Conservation (phyloP, 768 basidiomycete species). For the Rhodosporidiobolus odoratus region DNA sequence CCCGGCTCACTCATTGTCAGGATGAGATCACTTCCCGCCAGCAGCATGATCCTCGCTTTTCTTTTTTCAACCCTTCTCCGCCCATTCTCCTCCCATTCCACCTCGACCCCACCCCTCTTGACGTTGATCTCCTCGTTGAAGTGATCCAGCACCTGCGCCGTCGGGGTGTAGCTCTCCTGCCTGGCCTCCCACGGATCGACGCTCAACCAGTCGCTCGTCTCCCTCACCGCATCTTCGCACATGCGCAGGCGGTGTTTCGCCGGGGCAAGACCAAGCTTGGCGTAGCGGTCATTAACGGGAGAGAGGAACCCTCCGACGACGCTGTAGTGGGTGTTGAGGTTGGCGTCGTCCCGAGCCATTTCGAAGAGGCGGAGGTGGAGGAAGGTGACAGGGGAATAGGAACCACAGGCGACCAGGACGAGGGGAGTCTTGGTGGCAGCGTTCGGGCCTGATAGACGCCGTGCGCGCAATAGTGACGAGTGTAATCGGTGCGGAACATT, state of each 20-base stretch:
- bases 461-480: too few relatives aligned
- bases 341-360: conserved; percentile 95
- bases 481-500: too few relatives aligned
- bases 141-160: conserved; percentile 94
- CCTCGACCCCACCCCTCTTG: conserved; percentile 54
- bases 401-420: conserved; percentile 89
- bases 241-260: conserved; percentile 75
- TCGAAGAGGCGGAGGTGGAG: conserved; percentile 80
- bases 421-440: conserved; percentile 58
- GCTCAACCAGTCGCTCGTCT: conserved; percentile 91
- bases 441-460: not conserved
- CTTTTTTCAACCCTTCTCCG: conserved; percentile 54
- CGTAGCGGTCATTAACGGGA: conserved; percentile 92
- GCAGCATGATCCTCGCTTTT: conserved; percentile 79
- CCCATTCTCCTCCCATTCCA: conserved; percentile 19
- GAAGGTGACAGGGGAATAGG: conserved; percentile 38
- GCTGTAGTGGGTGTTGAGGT: conserved; percentile 86
- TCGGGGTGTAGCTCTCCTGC: conserved; percentile 81
- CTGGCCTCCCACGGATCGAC: conserved; percentile 97
- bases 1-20: conserved; percentile 97
- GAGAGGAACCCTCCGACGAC: conserved; percentile 94
- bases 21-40: conserved; percentile 97
- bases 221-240: conserved; percentile 69
- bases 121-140: conserved; percentile 92
- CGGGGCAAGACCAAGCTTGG: conserved; percentile 87